Evolutionary conservation across 495 filamentous ascomycete species (phyloP).

Genomic region (Aspergillus homomorphus): DNA sequence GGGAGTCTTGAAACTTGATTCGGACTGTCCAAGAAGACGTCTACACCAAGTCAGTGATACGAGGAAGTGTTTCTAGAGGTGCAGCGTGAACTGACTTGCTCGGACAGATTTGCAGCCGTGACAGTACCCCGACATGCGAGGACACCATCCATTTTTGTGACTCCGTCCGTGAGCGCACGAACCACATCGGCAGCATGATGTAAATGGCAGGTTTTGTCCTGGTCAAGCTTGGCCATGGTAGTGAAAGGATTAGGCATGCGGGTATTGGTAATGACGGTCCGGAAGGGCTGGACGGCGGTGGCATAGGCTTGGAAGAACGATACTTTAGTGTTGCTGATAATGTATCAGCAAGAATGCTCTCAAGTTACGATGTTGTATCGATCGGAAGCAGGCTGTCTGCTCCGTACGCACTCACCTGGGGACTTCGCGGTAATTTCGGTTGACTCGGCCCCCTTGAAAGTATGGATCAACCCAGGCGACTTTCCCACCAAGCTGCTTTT

Average conservation of each 20-base stretch:
- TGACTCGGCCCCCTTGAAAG: slow-evolving; percentile 51
- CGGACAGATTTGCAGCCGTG: slow-evolving; percentile 36
- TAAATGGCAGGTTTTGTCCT: slow-evolving; percentile 52
- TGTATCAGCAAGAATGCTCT: slow-evolving; percentile 16
- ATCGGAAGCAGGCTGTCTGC: slow-evolving; percentile 6
- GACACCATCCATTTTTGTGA: slow-evolving; percentile 46
- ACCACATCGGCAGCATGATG: slow-evolving; percentile 54
- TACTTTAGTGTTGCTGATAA: slow-evolving; percentile 49
- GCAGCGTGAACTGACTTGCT: slow-evolving; percentile 24
- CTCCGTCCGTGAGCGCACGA: slow-evolving; percentile 46
- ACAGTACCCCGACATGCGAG: slow-evolving; percentile 40
- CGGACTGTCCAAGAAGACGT: slow-evolving; percentile 45
- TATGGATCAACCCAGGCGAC: slow-evolving; percentile 55
- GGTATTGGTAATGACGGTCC: slow-evolving; percentile 43
- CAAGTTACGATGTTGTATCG: slow-evolving; percentile 5
- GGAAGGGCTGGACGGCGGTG: slow-evolving; percentile 46
- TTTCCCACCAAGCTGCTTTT: slow-evolving; percentile 42
- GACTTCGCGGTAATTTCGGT: slow-evolving; percentile 55
- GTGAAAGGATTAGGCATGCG: slow-evolving; percentile 50
- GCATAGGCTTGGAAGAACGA: slow-evolving; percentile 51
- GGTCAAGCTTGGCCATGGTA: slow-evolving; percentile 49
- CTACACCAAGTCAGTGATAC: slow-evolving; percentile 16
- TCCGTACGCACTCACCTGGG: slow-evolving; percentile 41
- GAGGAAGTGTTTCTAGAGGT: not conserved
- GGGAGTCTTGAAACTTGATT: slow-evolving; percentile 29